These are phyloP conservation scores for Chalaropsis thielavioides DNA, from an alignment of 2,329 filamentous ascomycete species.

Conservation along the genomic window DNA sequence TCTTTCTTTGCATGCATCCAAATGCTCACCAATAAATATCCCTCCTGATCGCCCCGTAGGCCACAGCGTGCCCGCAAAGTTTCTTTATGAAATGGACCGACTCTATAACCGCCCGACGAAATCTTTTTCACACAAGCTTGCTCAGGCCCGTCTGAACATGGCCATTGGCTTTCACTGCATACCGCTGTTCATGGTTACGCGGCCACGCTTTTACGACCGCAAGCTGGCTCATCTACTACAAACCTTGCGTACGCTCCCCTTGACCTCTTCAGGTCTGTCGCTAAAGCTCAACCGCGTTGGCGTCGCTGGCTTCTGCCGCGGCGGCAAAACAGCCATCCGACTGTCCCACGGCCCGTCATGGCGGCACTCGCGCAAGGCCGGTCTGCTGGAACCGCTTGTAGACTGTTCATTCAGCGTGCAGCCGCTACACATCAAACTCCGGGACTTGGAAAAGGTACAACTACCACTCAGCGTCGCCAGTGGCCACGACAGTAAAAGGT, in stretches of 20 bases:
- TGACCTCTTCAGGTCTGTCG: slow-evolving; percentile 6
- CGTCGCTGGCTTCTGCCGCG: slow-evolving; percentile 47
- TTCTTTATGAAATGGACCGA: slow-evolving; percentile 22
- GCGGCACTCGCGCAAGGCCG: slow-evolving; percentile 19
- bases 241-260: slow-evolving; percentile 10
- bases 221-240: slow-evolving; percentile 20
- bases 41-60: slow-evolving; percentile 18
- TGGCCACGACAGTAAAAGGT: slow-evolving; percentile 25
- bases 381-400: slow-evolving; percentile 27
- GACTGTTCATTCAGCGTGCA: slow-evolving; percentile 38
- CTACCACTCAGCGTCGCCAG: slow-evolving; percentile 33
- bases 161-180: slow-evolving; percentile 19
- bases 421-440: slow-evolving; percentile 35
- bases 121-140: background rate
- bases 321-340: slow-evolving; percentile 37
- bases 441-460: slow-evolving; percentile 30
- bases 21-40: background rate
- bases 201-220: slow-evolving; percentile 21
- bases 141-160: background rate
- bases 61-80: slow-evolving; percentile 21
- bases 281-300: slow-evolving; percentile 27
- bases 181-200: slow-evolving; percentile 23
- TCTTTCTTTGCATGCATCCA: background rate
- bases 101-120: slow-evolving; percentile 6
- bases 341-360: slow-evolving; percentile 25